These are phyloP conservation scores for Aspergillus nidulans DNA, from an alignment of 495 filamentous ascomycete species.

Conservation along the genomic window DNA sequence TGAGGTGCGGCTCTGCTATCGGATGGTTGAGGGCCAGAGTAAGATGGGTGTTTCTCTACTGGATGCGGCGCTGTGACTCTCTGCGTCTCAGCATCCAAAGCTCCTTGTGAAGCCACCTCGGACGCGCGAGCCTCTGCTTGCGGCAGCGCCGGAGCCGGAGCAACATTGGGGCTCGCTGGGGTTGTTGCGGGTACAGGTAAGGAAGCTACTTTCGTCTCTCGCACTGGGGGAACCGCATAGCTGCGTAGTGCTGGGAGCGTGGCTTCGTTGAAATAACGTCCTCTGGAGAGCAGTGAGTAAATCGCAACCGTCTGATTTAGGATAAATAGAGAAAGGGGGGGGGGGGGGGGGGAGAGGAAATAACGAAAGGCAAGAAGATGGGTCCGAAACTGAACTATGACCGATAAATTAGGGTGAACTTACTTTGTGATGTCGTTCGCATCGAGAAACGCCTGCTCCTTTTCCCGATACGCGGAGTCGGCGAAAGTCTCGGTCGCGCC, in stretches of 20 bases:
- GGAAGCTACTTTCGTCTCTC: conserved; percentile 24
- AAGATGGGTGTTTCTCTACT: conserved; percentile 8
- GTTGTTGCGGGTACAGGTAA: conserved; percentile 16
- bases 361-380: conserved; percentile 11
- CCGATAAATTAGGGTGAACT: conserved; percentile 30
- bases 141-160: conserved; percentile 20
- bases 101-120: conserved; percentile 13
- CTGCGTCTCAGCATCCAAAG: conserved; percentile 20
- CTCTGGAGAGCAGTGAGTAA: conserved; percentile 49
- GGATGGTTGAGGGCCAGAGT: neutral
- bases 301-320: conserved; percentile 12
- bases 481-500: conserved; percentile 49
- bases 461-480: conserved; percentile 49
- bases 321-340: too few relatives aligned
- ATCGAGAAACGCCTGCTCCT: conserved; percentile 62
- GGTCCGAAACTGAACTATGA: conserved; percentile 8
- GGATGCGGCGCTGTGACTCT: conserved; percentile 11
- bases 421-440: conserved; percentile 74
- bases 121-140: conserved; percentile 15
- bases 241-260: conserved; percentile 59
- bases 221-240: conserved; percentile 34
- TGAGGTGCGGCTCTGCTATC: conserved; percentile 9
- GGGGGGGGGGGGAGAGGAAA: too few relatives aligned
- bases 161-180: conserved; percentile 15
- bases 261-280: conserved; percentile 64